Base-by-base conservation (phyloP, 352 stramenopile species). In the Phytophthora vignae region DNA sequence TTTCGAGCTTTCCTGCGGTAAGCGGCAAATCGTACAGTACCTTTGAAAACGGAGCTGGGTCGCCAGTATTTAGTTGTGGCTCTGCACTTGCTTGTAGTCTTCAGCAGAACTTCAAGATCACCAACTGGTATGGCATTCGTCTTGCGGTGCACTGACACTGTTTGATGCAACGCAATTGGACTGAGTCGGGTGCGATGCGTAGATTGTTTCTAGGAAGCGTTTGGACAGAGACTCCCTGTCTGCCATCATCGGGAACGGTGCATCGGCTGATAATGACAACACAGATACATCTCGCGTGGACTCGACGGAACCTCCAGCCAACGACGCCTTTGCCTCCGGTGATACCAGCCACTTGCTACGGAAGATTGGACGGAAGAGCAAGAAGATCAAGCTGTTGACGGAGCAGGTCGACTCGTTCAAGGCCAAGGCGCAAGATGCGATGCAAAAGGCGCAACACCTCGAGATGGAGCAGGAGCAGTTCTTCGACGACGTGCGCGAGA, bases 381-480 rank as follows among this genome's bases (percentile, higher is more conserved):
- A 87, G 60, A 86, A 83, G 72, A 87, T 90, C 60, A 83, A 84
- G n/a, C 42, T 74, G 0, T 52, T 91, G 21, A 64, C 59, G 2
- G 46, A 70, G 14, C 74, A 85, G n/a, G 58, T 85, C 10, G 69
- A 83, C 36, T 66, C 75, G 12, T 75, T 94, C 9, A 73, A 80
- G 12, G 55, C 73, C 0, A 79, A 86, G 27, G 67, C 93, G 6
- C 52, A 79, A 5, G 75, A 83, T 17, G 82, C 81, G 0, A 64
- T 78, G 3, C 64, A 82, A 55, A 93, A 90, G 59, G 92, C 88
- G 33, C 84, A 93, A 60, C 81, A 87, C 46, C 78, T 96, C 57
- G 93, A 96, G 38, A 79, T 92, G n/a, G 88, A 97, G 67, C 70
- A 98, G 78, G 90, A 89, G 53, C 65, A 97, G 81, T 87, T 96